These are phyloP conservation scores for Boletus eberwhitei DNA, from an alignment of 768 basidiomycete genomes.

Conservation along the genomic window DNA sequence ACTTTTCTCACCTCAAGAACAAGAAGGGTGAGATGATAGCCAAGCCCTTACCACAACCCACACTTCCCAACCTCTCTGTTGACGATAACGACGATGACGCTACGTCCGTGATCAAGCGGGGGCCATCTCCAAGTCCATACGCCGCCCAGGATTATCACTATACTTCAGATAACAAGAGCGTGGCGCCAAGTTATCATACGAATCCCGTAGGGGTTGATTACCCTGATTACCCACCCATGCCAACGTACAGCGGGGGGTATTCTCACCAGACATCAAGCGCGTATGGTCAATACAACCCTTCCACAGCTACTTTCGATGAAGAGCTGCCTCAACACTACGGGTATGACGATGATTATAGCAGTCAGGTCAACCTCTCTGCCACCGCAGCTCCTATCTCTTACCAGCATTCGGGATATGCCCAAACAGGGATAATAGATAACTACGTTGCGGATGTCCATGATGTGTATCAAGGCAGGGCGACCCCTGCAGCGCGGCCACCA, in stretches of 20 bases:
- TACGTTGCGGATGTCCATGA: constrained; percentile 48
- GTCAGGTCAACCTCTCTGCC: constrained; percentile 54
- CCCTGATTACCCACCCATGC: constrained; percentile 66
- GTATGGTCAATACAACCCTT: constrained; percentile 57
- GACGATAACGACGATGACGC: constrained; percentile 66
- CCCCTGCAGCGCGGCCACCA: constrained; percentile 33
- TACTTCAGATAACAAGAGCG: constrained; percentile 45
- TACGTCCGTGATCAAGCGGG: constrained; percentile 52
- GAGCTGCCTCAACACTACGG: constrained; percentile 46
- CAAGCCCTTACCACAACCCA: constrained; percentile 88
- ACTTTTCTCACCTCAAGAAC: constrained; percentile 88
- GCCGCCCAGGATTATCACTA: constrained; percentile 56
- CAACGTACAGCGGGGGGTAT: constrained; percentile 65
- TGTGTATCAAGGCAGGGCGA: constrained; percentile 51
- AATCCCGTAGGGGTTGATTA: constrained; percentile 42
- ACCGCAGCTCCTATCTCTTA: constrained; percentile 59
- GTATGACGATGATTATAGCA: constrained; percentile 71
- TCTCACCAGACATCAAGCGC: constrained; percentile 51
- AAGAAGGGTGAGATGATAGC: constrained; percentile 83
- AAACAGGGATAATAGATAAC: constrained; percentile 22
- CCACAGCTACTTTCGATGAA: constrained; percentile 51
- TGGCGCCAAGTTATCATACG: constrained; percentile 35
- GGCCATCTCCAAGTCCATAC: constrained; percentile 51
- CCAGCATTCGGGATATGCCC: constrained; percentile 29
- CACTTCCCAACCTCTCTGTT: constrained; percentile 86